Evolutionary conservation across 1,284 basidiomycete species (phyloP).

Genomic region (Chalciporus sp.): DNA sequence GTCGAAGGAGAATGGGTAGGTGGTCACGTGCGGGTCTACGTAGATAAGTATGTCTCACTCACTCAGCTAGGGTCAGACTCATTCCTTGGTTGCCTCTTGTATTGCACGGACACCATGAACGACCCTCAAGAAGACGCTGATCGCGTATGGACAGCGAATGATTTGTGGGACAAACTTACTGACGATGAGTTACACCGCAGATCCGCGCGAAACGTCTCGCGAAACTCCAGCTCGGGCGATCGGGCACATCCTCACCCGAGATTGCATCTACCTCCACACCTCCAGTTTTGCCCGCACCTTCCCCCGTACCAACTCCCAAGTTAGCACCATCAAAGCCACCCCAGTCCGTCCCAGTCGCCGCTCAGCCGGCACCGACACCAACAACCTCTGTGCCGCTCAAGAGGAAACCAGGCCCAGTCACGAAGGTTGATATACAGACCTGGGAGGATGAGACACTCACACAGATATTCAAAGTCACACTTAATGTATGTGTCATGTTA

Average conservation of each 20-base stretch:
- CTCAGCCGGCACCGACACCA: slow-evolving; percentile 28
- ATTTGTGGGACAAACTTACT: not conserved
- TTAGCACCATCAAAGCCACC: slow-evolving; percentile 37
- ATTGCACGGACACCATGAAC: slow-evolving; percentile 40
- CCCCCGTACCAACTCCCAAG: slow-evolving; percentile 27
- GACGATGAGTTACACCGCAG: slow-evolving; percentile 41
- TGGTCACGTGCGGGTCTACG: slow-evolving; percentile 23
- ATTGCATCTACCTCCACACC: slow-evolving; percentile 20
- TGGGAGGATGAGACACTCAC: slow-evolving; percentile 81
- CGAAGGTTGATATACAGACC: slow-evolving; percentile 54
- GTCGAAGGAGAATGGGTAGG: not conserved
- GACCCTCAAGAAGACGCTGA: slow-evolving; percentile 77
- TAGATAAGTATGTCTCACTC: not conserved
- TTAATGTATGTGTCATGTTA: slow-evolving; percentile 59
- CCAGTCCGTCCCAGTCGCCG: slow-evolving; percentile 22
- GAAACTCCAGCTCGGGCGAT: slow-evolving; percentile 59
- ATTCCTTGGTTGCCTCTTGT: no score
- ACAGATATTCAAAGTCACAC: slow-evolving; percentile 75
- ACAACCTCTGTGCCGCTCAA: slow-evolving; percentile 40
- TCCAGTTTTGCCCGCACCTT: slow-evolving; percentile 29
- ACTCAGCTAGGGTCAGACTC: not conserved
- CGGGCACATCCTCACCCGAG: slow-evolving; percentile 37
- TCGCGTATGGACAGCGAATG: slow-evolving; percentile 47
- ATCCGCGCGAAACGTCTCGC: slow-evolving; percentile 88
- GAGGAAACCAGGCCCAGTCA: slow-evolving; percentile 45